phyloP scores from a whole-genome alignment of 1,284 basidiomycete genomes.

The Naganishia cerealis region DNA sequence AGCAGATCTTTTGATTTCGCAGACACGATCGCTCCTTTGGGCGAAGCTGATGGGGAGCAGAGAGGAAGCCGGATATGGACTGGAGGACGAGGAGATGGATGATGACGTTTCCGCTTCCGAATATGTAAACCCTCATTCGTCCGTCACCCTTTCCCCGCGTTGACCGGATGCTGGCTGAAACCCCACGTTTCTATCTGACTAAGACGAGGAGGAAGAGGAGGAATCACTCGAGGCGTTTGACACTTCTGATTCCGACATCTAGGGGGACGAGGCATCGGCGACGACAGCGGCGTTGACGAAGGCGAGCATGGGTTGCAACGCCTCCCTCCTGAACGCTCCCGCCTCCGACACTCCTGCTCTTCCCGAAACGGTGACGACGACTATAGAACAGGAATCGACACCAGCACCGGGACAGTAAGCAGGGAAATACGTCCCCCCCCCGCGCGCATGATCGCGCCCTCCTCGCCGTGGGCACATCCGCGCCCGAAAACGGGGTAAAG shows the following conservation, averaged over 20 bases:
- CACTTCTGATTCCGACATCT: constrained; percentile 36
- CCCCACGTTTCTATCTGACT: background rate
- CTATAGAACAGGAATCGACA: too few relatives aligned
- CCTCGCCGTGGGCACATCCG: constrained; percentile 46
- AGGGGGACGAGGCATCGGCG: constrained; percentile 38
- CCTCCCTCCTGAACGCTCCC: background rate
- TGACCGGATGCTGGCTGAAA: too few relatives aligned
- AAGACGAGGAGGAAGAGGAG: constrained; percentile 38
- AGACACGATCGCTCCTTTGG: constrained; percentile 45
- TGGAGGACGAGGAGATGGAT: constrained; percentile 25
- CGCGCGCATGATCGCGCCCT: constrained; percentile 56
- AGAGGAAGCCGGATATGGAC: too few relatives aligned
- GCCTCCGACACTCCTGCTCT: constrained; percentile 9
- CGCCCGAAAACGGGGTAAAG: constrained; percentile 39
- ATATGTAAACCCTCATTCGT: constrained; percentile 25
- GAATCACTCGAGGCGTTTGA: constrained; percentile 40
- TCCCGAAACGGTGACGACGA: too few relatives aligned
- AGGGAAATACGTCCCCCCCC: constrained; percentile 58
- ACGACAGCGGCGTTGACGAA: constrained; percentile 13
- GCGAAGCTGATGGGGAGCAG: constrained; percentile 31
- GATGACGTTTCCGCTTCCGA: constrained; percentile 36
- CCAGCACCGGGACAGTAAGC: too few relatives aligned
- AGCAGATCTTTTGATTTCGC: constrained; percentile 60
- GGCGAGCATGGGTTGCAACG: constrained; percentile 41
- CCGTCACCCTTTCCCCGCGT: background rate